Evolutionary conservation across 495 filamentous ascomycete species (phyloP), one percentile per base, ranked within the genome.

Genomic region (Letharia columbiana): DNA sequence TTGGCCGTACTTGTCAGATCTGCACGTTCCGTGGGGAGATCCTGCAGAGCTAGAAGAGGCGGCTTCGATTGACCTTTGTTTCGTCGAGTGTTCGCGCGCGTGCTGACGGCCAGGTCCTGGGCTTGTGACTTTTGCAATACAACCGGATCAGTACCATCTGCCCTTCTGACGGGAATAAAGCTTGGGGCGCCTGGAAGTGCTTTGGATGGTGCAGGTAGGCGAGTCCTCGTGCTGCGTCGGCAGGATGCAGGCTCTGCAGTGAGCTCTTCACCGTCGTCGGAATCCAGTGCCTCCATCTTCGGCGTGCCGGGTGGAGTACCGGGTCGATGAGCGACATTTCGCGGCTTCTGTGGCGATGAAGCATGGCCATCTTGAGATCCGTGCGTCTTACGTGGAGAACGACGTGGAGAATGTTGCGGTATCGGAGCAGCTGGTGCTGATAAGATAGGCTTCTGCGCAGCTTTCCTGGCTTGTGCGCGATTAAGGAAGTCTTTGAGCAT

Each of bases 401-500:
- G 80, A 74, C 33, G 75, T 76, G 31, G 76, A 59, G 71, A 68
- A 73, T 67, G 65, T 75, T 72, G 50, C 67, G 54, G 72, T 68
- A 31, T 70, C 65, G 45, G 69, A 66, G 44, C 74, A 67, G 33
- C 71, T 52, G 64, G 70, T 11, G 60, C 54, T 17, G 66, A 45
- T 56, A 59, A 59, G 40, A 50, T 67, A 17, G 73, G 70, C 18
- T 73, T 73, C 69, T 82, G 83, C 68, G 78, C 83, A 40, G 80
- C 82, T 68, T 84, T 85, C 69, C 80, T 87, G 13, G 84, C 82
- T 64, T 82, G 81, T 20, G 84, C 84, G 57, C 81, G 83, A 63
- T 78, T 83, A 41, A 88, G 74, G 70, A 87, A 88, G 60, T 83
- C 81, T 67, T 84, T 85, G 35, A 88, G 78, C 31, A 87, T 69